phyloP scores from a whole-genome alignment of 805 yeast species.

The Ogataea salicorniae region DNA sequence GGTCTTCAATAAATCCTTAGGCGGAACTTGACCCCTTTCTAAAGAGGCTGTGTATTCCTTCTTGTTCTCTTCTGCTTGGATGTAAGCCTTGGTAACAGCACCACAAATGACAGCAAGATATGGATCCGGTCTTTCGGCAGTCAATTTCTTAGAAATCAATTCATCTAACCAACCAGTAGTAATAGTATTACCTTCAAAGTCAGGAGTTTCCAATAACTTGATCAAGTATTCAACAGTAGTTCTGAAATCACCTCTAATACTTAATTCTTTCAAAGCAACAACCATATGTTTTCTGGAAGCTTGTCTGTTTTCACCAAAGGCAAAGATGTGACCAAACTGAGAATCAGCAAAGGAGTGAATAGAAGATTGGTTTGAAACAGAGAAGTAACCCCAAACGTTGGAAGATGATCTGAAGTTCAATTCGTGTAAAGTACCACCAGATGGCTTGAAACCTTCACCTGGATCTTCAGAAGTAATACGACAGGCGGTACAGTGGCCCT shows the following conservation, averaged over 20 bases:
- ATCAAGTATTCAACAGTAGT: constrained; percentile 97
- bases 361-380: constrained; percentile 93
- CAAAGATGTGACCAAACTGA: constrained; percentile 98
- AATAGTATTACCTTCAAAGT: constrained; percentile 91
- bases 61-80: constrained; percentile 66
- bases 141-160: constrained; percentile 84
- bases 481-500: constrained; percentile 98
- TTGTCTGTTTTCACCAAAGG: constrained; percentile 97
- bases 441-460: constrained; percentile 98
- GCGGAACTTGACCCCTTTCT: constrained; percentile 93
- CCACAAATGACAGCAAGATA: constrained; percentile 91
- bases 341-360: constrained; percentile 98
- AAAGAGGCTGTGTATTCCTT: constrained; percentile 68
- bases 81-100: constrained; percentile 93
- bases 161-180: constrained; percentile 99
- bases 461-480: constrained; percentile 99
- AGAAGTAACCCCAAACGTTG: constrained; percentile 99
- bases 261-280: constrained; percentile 92
- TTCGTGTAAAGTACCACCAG: constrained; percentile 95
- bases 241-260: constrained; percentile 97
- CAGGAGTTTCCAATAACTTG: constrained; percentile 92
- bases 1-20: constrained; percentile 74
- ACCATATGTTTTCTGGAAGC: constrained; percentile 99
- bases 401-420: constrained; percentile 95
- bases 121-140: constrained; percentile 96